Evolutionary conservation across 2,329 filamentous ascomycete genomes (phyloP), one percentile per base, ranked within the genome.

Genomic region (Pyricularia sp.): DNA sequence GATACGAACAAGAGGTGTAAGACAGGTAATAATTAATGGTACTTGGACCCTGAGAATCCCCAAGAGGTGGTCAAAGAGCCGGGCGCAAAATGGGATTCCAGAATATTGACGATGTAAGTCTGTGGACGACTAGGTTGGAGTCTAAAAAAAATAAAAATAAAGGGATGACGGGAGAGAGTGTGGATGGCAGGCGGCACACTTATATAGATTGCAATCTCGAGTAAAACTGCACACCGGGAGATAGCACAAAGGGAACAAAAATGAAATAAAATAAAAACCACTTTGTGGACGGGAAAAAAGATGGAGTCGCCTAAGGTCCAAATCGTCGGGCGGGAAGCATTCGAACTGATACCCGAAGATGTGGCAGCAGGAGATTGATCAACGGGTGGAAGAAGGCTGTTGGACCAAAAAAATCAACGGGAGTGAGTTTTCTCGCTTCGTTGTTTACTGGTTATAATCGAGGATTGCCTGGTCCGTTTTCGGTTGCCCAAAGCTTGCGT

Each of bases 21-120:
- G 24, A 13, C 24, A 28, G 24, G 55, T 59, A 28, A 59, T 59
- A n/a, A 49, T 59, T 30, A 19, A 28, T 26, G 55, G 55, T 59
- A 59, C 55, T 59, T 59, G 55, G 55, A 59, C 55, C 55, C 55
- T 59, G 55, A 28, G 16, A 28, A 59, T 28, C 26, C 55, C 55
- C 55, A 59, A 59, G 55, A 59, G 55, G 55, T 59, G 55, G 55
- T 59, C 55, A 59, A 59, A 59, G 55, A 59, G 55, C 28, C 28
- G 30, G 24, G 28, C 16, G 55, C 24, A 28, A 57, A 57, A 57
- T 57, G 24, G 10, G 22, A 26, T 57, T 57, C 22, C 53, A 57
- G 53, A 28, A 57, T 24, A 57, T 8, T 28, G 22, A 28, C 22
- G n/a, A 57, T 57, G 22, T 28, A 59, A 59, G 55, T 59, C 55